These are phyloP conservation scores for Ophiostoma pallidulum DNA, from an alignment of 2,329 filamentous ascomycete genomes.

Conservation along the genomic window DNA sequence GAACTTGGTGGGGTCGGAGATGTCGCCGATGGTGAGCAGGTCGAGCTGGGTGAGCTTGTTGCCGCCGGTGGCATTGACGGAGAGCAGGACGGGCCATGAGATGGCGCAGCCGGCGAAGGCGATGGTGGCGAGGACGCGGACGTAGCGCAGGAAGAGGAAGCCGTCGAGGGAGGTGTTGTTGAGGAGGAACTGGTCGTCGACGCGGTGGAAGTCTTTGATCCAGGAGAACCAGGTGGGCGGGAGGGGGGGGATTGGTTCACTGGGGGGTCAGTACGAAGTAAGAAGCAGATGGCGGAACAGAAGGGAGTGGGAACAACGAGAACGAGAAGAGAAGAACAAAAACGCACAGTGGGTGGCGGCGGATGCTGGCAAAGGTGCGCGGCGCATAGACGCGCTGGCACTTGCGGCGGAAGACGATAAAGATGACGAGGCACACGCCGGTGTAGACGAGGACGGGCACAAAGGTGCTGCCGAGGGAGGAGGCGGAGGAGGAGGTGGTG, in stretches of 20 bases:
- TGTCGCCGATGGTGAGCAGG: conserved; percentile 45
- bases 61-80: conserved; percentile 75
- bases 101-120: conserved; percentile 72
- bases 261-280: conserved; percentile 17
- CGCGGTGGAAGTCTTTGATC: conserved; percentile 52
- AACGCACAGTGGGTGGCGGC: conserved; percentile 42
- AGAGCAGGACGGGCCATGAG: conserved; percentile 77
- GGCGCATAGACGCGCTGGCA: conserved; percentile 47
- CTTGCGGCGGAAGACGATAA: conserved; percentile 39
- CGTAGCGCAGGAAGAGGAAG: conserved; percentile 78
- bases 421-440: conserved; percentile 39
- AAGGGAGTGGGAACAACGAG: conserved; percentile 47
- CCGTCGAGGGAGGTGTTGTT: conserved; percentile 83
- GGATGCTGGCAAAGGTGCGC: conserved; percentile 39
- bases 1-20: conserved; percentile 52
- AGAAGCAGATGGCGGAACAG: conserved; percentile 42
- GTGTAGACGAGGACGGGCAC: conserved; percentile 42
- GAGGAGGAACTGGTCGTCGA: conserved; percentile 67
- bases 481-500: conserved; percentile 32
- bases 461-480: conserved; percentile 40
- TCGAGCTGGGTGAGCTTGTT: conserved; percentile 56
- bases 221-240: conserved; percentile 52
- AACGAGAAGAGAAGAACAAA: conserved; percentile 32
- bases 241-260: conserved; percentile 47
- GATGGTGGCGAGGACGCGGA: conserved; percentile 67